Conservation (phyloP, 352 stramenopile species). For the Pythium sukuiense region DNA sequence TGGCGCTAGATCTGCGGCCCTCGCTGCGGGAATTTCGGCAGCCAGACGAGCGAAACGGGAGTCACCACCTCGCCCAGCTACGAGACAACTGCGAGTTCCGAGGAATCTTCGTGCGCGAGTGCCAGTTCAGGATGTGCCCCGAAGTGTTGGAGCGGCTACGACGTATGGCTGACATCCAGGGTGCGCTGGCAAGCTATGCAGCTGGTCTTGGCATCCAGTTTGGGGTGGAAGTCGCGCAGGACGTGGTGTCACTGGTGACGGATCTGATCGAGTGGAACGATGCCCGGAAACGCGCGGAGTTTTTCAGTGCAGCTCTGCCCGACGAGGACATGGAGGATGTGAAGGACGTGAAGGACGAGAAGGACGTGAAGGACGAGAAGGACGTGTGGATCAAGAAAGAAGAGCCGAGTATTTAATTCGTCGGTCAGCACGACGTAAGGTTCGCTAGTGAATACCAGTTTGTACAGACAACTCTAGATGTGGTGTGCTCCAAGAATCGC, state of each 20-base stretch:
- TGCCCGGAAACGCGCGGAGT: conserved; percentile 50
- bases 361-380: not conserved
- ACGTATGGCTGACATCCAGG: conserved; percentile 81
- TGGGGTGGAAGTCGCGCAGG: conserved; percentile 70
- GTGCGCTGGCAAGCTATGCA: conserved; percentile 64
- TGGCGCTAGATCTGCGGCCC: conserved; percentile 62
- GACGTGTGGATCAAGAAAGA: conserved; percentile 1
- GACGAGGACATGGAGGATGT: no score
- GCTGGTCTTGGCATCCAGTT: conserved; percentile 72
- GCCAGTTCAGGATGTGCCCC: conserved; percentile 41
- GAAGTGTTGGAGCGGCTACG: conserved; percentile 62
- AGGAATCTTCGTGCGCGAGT: conserved; percentile 59
- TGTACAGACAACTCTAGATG: not conserved
- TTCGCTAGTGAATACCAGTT: not conserved
- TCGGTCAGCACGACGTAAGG: not conserved
- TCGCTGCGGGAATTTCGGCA: conserved; percentile 51
- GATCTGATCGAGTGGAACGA: conserved; percentile 71
- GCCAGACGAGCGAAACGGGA: conserved; percentile 38
- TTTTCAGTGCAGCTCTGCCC: no score
- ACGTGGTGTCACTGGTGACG: conserved; percentile 70
- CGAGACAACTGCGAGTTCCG: conserved; percentile 67
- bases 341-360: not conserved
- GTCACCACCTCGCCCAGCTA: conserved; percentile 69
- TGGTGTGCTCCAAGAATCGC: no score
- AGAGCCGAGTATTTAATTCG: conserved; percentile 1